A percentile compares a stretch with the other conserved stretches of the same genome.
phyloP scores from a whole-genome alignment of 352 stramenopile genomes.

The Globisporangium cystogenes region DNA sequence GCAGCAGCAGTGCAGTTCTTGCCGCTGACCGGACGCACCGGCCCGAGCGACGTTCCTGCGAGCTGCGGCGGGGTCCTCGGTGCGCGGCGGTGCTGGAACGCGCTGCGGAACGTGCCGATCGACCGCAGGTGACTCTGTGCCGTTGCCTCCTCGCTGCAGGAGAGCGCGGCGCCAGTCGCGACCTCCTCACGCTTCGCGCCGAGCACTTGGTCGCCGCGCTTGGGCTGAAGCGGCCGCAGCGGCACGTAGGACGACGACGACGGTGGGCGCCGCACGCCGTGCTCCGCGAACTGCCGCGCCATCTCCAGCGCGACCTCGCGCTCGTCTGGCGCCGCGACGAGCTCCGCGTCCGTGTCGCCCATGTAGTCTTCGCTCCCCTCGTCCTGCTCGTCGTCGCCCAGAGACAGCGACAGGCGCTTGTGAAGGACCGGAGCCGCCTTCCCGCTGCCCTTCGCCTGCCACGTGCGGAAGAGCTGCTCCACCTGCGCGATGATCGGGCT shows the following conservation, averaged over 20 bases:
- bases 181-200: background rate
- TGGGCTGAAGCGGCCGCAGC: constrained; percentile 21
- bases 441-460: constrained; percentile 22
- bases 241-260: constrained; percentile 14
- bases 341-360: constrained; percentile 7
- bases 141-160: background rate
- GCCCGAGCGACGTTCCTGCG: constrained; percentile 1
- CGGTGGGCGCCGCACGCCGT: constrained; percentile 4
- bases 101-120: constrained; percentile 18
- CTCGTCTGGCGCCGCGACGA: constrained; percentile 12
- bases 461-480: constrained; percentile 28
- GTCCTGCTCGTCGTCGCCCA: background rate
- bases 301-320: constrained; percentile 20
- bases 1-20: background rate
- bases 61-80: background rate
- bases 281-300: constrained; percentile 20
- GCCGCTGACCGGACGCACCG: background rate
- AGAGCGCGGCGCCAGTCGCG: background rate
- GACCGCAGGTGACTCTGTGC: constrained; percentile 11
- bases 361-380: constrained; percentile 10
- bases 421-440: background rate
- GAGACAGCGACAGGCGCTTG: constrained; percentile 2
- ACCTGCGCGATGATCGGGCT: constrained; percentile 24
- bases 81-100: constrained; percentile 9
- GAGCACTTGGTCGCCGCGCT: constrained; percentile 23